Evolutionary conservation across 176 grass and related monocot genomes (phyloP).

Genomic region (Chrysopogon serrulatus): DNA sequence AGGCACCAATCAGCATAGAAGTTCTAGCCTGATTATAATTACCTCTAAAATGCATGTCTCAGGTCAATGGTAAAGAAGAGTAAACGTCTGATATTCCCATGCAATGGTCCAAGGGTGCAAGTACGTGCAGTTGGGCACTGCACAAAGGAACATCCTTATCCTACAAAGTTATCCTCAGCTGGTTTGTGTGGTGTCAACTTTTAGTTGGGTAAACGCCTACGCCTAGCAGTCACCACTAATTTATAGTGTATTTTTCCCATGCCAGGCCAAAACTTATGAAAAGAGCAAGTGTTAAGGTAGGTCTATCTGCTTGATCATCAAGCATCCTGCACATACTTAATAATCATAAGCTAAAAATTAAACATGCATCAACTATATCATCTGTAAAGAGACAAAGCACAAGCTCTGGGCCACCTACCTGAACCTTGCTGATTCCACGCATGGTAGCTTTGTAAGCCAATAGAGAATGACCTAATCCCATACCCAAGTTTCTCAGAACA

Average conservation of each 20-base stretch:
- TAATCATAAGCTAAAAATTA: not conserved
- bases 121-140: not conserved
- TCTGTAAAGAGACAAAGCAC: not conserved
- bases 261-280: conserved; percentile 10
- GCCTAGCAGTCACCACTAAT: not conserved
- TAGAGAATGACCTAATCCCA: conserved; percentile 89
- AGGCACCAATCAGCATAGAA: not conserved
- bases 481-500: conserved; percentile 88
- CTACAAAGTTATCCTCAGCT: not conserved
- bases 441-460: conserved; percentile 88
- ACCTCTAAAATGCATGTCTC: not conserved
- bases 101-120: not conserved
- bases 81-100: not conserved
- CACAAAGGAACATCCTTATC: too few species aligned
- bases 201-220: not conserved
- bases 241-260: not conserved
- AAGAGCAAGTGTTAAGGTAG: not conserved
- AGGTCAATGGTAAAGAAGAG: not conserved
- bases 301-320: not conserved
- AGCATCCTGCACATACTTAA: not conserved
- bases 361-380: not conserved
- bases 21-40: not conserved
- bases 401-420: conserved; percentile 39
- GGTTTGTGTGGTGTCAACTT: not conserved
- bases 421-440: conserved; percentile 82